These are phyloP conservation scores for Backusella tuberculispora DNA, from an alignment of 192 early-diverging fungal genomes.

Conservation along the genomic window DNA sequence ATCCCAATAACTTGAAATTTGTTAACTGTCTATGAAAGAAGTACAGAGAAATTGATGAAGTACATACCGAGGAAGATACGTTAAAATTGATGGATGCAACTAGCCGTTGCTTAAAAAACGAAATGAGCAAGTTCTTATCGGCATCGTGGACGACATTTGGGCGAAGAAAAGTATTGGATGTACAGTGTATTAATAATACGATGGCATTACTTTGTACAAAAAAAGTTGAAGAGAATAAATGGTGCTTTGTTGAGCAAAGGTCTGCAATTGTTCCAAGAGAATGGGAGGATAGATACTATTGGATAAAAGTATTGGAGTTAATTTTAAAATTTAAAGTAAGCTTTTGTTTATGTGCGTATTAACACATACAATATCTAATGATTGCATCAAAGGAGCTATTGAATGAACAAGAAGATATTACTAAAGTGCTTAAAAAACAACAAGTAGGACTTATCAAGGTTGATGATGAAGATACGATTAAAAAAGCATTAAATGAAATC, in stretches of 20 bases:
- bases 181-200: constrained; percentile 2
- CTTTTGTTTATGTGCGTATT: no score
- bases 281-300: constrained; percentile 1
- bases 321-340: no score
- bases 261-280: not conserved
- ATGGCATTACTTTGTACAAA: constrained; percentile 1
- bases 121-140: constrained; percentile 10
- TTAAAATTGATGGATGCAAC: constrained; percentile 16
- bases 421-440: no score
- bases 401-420: no score
- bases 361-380: no score
- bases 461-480: no score
- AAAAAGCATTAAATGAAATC: no score
- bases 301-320: no score
- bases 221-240: not conserved
- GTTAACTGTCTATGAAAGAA: not conserved
- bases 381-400: no score
- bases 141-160: constrained; percentile 21
- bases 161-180: not conserved
- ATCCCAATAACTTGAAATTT: not conserved
- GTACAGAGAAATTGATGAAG: not conserved
- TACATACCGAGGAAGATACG: constrained; percentile 15
- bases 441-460: no score
- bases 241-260: constrained; percentile 16
- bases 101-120: constrained; percentile 1